Conservation (phyloP, 345 rosid genomes). For the Lepidium africanum region DNA sequence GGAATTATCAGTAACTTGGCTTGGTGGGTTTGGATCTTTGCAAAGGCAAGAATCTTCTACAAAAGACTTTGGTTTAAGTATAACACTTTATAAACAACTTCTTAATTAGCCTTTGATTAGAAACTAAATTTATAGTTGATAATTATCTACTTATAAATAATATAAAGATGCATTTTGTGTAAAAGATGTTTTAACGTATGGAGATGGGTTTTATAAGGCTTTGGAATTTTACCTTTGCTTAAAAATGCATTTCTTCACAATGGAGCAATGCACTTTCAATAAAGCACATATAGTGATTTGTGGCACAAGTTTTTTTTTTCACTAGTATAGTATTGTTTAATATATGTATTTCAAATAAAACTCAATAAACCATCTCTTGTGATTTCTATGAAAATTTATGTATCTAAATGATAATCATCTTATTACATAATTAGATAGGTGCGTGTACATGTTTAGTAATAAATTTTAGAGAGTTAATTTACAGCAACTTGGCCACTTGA, state of each 20-base stretch:
- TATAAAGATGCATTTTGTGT: no score
- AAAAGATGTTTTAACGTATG: no score
- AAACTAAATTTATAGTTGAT: background rate
- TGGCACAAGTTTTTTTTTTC: no score
- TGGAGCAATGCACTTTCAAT: background rate
- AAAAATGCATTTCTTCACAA: background rate
- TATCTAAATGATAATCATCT: background rate
- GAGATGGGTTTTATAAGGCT: no score
- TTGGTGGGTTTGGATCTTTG: constrained; percentile 10
- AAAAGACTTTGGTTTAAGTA: constrained; percentile 9
- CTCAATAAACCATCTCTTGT: no score
- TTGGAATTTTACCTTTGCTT: no score
- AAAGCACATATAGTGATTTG: constrained; percentile 7
- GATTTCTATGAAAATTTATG: no score
- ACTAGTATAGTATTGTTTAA: no score
- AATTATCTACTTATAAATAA: no score
- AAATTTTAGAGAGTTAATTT: background rate
- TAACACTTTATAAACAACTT: background rate
- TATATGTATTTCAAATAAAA: no score
- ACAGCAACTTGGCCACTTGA: constrained; percentile 22
- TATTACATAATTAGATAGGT: background rate
- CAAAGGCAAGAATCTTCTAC: constrained; percentile 15
- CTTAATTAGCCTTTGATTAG: background rate
- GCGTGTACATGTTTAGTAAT: constrained; percentile 7
- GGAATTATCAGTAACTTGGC: background rate